phyloP scores from a whole-genome alignment of 805 yeast genomes.

The Candida jianshihensis region DNA sequence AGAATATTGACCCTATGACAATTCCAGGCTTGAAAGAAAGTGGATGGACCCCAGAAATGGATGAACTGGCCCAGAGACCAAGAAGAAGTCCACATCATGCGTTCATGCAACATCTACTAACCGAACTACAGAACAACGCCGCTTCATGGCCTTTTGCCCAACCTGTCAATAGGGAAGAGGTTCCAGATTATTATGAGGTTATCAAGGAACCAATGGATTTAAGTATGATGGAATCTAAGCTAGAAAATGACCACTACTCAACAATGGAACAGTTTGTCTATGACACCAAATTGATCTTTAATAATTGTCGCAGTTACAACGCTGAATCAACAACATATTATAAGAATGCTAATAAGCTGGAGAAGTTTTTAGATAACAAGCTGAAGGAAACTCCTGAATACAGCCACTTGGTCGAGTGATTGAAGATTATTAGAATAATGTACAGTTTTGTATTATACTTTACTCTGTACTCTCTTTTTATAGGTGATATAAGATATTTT shows the following conservation, averaged over 20 bases:
- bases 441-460: no score
- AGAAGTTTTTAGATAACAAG: constrained; percentile 77
- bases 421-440: neutral
- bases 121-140: constrained; percentile 89
- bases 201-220: constrained; percentile 98
- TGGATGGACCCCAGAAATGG: constrained; percentile 99
- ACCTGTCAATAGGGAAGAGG: constrained; percentile 91
- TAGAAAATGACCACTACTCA: constrained; percentile 87
- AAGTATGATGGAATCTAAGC: constrained; percentile 88
- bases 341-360: constrained; percentile 91
- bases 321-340: constrained; percentile 92
- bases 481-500: no score
- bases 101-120: constrained; percentile 79
- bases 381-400: constrained; percentile 90
- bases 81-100: constrained; percentile 93
- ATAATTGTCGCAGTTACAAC: constrained; percentile 88
- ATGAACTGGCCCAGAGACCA: constrained; percentile 90
- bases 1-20: constrained; percentile 65
- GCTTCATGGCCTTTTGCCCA: constrained; percentile 97
- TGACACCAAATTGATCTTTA: constrained; percentile 80
- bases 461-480: no score
- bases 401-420: constrained; percentile 64
- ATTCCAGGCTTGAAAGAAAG: constrained; percentile 91
- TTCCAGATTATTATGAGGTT: constrained; percentile 92
- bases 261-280: constrained; percentile 86